These are phyloP conservation scores for Eucalyptus shirleyi DNA, from an alignment of 345 rosid genomes.

Conservation along the genomic window DNA sequence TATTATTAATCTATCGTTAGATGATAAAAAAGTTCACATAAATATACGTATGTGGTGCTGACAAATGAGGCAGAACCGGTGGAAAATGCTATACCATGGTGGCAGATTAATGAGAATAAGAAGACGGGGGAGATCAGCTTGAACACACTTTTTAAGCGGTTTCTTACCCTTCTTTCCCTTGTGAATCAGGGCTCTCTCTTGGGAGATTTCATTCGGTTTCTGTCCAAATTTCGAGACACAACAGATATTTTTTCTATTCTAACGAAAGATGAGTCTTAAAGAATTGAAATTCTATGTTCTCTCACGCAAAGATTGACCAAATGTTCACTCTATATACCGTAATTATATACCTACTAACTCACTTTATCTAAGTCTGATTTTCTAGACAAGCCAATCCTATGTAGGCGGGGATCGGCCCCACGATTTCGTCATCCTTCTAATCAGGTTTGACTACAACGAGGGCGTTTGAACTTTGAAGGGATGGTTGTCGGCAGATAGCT, in stretches of 20 bases:
- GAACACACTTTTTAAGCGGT: neutral
- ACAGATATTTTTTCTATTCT: no score
- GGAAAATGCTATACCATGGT: neutral
- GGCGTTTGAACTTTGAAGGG: neutral
- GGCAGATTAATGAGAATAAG: neutral
- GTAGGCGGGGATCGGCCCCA: neutral
- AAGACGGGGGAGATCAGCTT: neutral
- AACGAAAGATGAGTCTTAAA: no score
- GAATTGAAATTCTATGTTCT: no score
- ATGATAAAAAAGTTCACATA: no score
- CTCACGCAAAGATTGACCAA: no score
- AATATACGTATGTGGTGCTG: neutral
- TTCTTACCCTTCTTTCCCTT: neutral
- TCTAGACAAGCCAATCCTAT: neutral
- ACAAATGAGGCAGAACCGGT: neutral
- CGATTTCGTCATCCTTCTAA: neutral
- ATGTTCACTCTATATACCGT: no score
- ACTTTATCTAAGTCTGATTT: neutral
- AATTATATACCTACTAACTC: neutral
- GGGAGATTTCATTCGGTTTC: no score
- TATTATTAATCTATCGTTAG: no score
- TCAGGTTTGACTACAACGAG: neutral
- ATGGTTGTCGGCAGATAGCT: fast-evolving
- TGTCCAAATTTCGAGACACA: no score
- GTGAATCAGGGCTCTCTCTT: no score